Conservation (phyloP, 768 basidiomycete species). For the Cystobasidium onofrii region DNA sequence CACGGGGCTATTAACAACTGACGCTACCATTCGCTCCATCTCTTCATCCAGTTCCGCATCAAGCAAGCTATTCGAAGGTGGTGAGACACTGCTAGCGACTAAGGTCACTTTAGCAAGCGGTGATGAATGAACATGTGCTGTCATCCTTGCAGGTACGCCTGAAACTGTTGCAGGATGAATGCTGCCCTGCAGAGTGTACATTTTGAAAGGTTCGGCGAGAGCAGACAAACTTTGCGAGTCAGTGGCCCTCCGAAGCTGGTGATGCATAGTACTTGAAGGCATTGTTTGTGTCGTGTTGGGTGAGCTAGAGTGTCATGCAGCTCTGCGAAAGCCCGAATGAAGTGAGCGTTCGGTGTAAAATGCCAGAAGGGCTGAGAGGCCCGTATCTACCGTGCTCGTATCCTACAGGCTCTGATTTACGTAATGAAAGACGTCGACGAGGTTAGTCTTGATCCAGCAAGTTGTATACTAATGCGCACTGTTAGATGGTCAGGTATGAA, state of each 20-base stretch:
- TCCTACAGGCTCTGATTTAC: too few species aligned
- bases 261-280: neutral
- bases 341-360: too few species aligned
- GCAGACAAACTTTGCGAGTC: neutral
- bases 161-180: neutral
- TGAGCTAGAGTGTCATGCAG: too few species aligned
- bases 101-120: neutral
- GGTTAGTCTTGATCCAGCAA: too few species aligned
- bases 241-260: neutral
- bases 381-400: too few species aligned
- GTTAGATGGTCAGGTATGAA: too few species aligned
- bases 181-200: neutral
- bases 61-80: neutral
- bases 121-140: neutral
- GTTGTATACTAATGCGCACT: too few species aligned
- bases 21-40: conserved; percentile 28
- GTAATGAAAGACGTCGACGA: too few species aligned
- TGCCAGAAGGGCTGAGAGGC: too few species aligned
- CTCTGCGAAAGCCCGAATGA: too few species aligned
- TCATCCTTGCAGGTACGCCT: neutral
- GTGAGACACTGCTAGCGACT: neutral
- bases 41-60: conserved; percentile 9
- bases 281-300: neutral
- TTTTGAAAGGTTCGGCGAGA: neutral
- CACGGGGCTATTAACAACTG: conserved; percentile 18